Base-by-base conservation (phyloP, 2,329 filamentous ascomycete genomes). In the Boeremia lycopersici region DNA sequence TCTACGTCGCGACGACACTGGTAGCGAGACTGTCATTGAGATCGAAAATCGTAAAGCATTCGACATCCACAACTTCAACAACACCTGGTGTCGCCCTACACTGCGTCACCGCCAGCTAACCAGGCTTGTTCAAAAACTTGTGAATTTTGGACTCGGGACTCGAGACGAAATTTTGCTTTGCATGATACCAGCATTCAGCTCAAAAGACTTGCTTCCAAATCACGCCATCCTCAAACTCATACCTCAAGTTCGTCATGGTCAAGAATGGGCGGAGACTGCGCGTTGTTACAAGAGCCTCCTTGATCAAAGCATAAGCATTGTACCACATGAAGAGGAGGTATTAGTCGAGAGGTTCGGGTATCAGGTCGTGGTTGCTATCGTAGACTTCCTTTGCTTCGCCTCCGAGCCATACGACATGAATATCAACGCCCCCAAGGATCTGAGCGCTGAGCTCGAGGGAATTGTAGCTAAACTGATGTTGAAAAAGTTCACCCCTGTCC, bases 121-220 rank as follows among this genome's bases (percentile, higher is more conserved):
- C 19, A 46, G 36, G 12, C 13, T 46, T 4, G 43, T 36, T 12
- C 43, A 13, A 5, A 9, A 35, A 8, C 25, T 46, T 10, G 43
- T 7, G 23, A 36, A 46, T 2, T 15, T 2, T 17, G 43, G 43
- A 2, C 9, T 46, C 8, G 48, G 48, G 5, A 51, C 7, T n/a
- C 7, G n/a, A 12, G 23, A 9, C 3, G 48, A 51, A 6, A 39
- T 51, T 8, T 13, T 51, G 13, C 48, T 51, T 13, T 44, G 48
- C 31, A 51, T 45, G 25, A 43, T 51, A n/a, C 48, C 40, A 25
- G 48, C 38, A 6, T 25, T 51, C 3, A 51, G 48, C 40, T 51
- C 19, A 30, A 43, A 19, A 9, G 39, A 51, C 12, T 31, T 51
- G 4, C 48, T 51, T 4, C 48, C 48, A 5, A 51, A 51, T 17